Base-by-base conservation (phyloP, 192 early-diverging fungal genomes). In the Phycomyces blakesleeanus region DNA sequence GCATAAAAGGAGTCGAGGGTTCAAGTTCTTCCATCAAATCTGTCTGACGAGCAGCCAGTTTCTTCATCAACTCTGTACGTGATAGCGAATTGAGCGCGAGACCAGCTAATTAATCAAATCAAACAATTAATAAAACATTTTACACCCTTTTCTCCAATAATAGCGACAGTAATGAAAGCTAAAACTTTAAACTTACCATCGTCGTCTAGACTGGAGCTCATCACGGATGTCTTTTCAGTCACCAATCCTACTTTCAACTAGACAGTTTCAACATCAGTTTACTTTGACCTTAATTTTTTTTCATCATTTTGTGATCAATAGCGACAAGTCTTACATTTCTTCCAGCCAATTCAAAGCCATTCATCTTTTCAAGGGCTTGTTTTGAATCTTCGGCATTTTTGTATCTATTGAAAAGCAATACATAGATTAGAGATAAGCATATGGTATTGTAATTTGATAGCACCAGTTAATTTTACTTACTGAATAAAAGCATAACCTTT, bases 401-500 rank as follows among this genome's bases (percentile, higher is more conserved):
- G 61, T 89, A 88, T 60, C 80, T 83, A 55, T 27, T 55, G 14
- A 18, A n/a, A n/a, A n/a, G n/a, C n/a, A n/a, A 20, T 7, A 50
- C 9, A 42, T 7, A 29, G 10, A 22, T 22, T 42, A 6, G n/a
- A n/a, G n/a, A n/a, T n/a, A n/a, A n/a, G n/a, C n/a, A n/a, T n/a
- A n/a, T n/a, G n/a, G n/a, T n/a, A n/a, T n/a, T n/a, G n/a, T n/a
- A n/a, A n/a, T n/a, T n/a, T n/a, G n/a, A n/a, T n/a, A n/a, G n/a
- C n/a, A n/a, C n/a, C n/a, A n/a, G n/a, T 14, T 14, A 41, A 10
- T 41, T 41, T 47, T 22, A 62, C 78, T 69, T 81, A 92, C 81
- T 92, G 85, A 59, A 93, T 86, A 81, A 95, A 88, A 27, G 88
- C 89, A 67, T 81, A 92, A 22, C 93, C 87, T 69, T 80, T 78